Conservation (phyloP, 2,329 filamentous ascomycete species). For the Colletotrichum lupini region DNA sequence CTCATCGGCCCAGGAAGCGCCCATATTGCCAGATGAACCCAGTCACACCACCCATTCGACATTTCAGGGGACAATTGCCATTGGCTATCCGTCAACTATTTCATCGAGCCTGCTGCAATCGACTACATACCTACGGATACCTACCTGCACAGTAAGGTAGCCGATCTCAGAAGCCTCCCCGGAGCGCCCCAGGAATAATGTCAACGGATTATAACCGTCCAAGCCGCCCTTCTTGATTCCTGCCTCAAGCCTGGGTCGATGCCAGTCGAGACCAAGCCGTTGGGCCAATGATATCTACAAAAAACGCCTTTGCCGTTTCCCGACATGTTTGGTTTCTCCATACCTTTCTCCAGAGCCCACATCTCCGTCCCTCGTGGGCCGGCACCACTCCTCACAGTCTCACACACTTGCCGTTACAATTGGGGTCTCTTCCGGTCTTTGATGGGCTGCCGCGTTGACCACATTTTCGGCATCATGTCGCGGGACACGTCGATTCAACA, state of each 20-base stretch:
- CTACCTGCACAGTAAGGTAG: too few species aligned
- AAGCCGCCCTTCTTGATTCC: background rate
- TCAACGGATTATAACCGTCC: background rate
- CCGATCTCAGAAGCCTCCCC: background rate
- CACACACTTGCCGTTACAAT: conserved; percentile 26
- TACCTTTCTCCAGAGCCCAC: background rate
- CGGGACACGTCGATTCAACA: background rate
- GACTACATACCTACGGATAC: background rate
- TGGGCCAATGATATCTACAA: background rate
- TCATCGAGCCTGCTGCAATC: background rate
- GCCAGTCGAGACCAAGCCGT: background rate
- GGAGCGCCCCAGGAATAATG: background rate
- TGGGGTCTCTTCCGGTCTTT: background rate
- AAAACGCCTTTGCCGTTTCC: background rate
- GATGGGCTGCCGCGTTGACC: conserved; percentile 19
- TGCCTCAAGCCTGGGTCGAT: too few species aligned
- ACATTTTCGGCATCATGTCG: conserved; percentile 8
- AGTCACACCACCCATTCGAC: background rate
- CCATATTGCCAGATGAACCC: background rate
- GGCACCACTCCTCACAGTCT: conserved; percentile 11
- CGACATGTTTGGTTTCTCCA: background rate
- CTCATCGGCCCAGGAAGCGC: background rate
- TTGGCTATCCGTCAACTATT: background rate
- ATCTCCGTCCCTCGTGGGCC: background rate
- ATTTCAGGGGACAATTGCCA: background rate